Percentiles rank a stretch among this genome's conserved stretches.
These are phyloP conservation scores for Hypoxylon sp. DNA, from an alignment of 2,329 filamentous ascomycete species.

Conservation along the genomic window DNA sequence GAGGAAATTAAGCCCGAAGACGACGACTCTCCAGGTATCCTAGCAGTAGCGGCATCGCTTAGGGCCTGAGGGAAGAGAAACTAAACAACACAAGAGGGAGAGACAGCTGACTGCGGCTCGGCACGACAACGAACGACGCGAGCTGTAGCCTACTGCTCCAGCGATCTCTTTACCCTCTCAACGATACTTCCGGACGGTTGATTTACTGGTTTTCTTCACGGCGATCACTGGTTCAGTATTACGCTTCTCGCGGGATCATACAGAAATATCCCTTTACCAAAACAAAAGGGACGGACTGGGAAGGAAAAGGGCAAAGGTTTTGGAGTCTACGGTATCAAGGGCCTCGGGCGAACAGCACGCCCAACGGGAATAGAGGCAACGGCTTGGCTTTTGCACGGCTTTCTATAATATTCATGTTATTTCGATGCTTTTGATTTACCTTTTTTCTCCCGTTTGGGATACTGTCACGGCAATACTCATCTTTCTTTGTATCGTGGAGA, in stretches of 20 bases:
- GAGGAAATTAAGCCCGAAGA: constrained; percentile 36
- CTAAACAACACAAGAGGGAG: no score
- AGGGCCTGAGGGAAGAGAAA: constrained; percentile 30
- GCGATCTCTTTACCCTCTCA: not conserved
- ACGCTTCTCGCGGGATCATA: not conserved
- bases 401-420: constrained; percentile 5
- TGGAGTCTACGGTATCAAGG: constrained; percentile 27
- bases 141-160: not conserved
- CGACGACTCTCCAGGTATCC: constrained; percentile 23
- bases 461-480: not conserved
- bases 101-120: not conserved
- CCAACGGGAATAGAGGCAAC: constrained; percentile 16
- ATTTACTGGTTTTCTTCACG: not conserved
- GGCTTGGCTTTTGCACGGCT: not conserved
- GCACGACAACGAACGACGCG: not conserved
- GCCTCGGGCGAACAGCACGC: constrained; percentile 17
- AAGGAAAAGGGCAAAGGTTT: constrained; percentile 15
- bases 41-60: constrained; percentile 2
- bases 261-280: constrained; percentile 1
- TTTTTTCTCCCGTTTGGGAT: no score
- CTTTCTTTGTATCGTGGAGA: not conserved
- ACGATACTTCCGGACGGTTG: constrained; percentile 1
- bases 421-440: no score
- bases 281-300: constrained; percentile 2
- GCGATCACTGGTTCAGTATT: constrained; percentile 8